Conservation (phyloP, 306 rosid species). For the Rubus parviflorus region DNA sequence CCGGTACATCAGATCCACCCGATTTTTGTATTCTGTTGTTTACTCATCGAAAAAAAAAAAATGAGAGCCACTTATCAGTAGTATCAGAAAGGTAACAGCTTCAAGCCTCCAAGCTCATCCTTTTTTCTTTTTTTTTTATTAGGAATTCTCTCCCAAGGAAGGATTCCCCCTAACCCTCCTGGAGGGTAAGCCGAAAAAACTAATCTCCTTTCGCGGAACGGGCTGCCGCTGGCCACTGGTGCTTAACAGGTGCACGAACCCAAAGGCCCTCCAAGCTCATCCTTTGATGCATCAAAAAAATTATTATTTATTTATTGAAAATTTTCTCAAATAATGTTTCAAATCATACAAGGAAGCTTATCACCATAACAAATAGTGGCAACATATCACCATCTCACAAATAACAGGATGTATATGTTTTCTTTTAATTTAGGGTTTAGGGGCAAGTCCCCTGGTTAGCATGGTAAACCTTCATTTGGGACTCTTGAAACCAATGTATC, state of each 20-base stretch:
- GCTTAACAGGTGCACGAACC: too few species aligned
- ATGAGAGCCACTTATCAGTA: neutral
- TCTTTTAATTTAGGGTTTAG: neutral
- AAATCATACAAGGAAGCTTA: constrained; percentile 1
- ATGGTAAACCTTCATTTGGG: constrained; percentile 9
- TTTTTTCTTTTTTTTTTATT: too few species aligned
- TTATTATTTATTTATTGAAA: neutral
- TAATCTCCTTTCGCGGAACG: too few species aligned
- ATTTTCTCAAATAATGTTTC: constrained; percentile 6
- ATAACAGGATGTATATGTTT: neutral
- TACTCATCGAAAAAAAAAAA: too few species aligned
- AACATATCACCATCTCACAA: neutral
- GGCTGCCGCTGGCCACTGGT: too few species aligned
- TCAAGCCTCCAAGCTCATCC: neutral
- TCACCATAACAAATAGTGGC: neutral
- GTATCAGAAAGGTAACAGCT: neutral
- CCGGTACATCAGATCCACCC: too few species aligned
- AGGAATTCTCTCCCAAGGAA: too few species aligned
- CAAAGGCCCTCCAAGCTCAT: neutral
- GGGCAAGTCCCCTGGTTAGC: neutral
- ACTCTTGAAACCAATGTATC: constrained; percentile 19
- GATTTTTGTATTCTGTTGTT: too few species aligned
- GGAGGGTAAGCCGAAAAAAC: too few species aligned
- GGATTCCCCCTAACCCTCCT: too few species aligned
- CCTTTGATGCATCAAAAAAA: neutral